Evolutionary conservation across 352 stramenopile species (phyloP).

Genomic region (Pythium diclinum): DNA sequence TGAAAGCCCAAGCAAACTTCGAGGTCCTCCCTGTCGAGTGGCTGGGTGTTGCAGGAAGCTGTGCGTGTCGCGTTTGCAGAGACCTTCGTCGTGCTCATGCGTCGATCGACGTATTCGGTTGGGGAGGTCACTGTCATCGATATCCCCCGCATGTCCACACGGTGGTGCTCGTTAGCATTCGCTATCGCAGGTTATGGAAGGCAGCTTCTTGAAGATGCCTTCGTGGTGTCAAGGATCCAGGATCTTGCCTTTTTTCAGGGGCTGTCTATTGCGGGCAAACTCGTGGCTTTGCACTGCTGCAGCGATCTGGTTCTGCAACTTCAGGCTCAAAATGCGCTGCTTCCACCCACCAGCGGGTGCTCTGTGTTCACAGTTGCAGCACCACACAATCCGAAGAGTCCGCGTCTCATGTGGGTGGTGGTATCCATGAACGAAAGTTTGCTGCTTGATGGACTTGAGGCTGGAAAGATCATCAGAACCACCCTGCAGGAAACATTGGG

Average conservation of each 20-base stretch:
- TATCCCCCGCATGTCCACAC: background rate
- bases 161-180: background rate
- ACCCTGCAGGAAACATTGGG: background rate
- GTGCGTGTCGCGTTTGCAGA: background rate
- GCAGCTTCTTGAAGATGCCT: background rate
- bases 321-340: background rate
- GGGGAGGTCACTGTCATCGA: background rate
- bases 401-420: background rate
- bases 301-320: no score
- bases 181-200: background rate
- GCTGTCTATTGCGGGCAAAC: no score
- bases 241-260: no score
- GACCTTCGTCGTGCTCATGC: background rate
- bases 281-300: no score
- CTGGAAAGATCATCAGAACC: background rate
- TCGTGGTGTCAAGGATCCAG: background rate
- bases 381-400: background rate
- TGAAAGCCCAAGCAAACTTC: background rate
- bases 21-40: no score
- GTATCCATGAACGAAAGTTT: background rate
- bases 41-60: background rate
- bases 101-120: background rate
- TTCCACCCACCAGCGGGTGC: background rate
- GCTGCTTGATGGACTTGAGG: background rate
- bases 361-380: constrained; percentile 2